Evolutionary conservation across 2,329 filamentous ascomycete genomes (phyloP).

Genomic region (Epichloe sibirici): DNA sequence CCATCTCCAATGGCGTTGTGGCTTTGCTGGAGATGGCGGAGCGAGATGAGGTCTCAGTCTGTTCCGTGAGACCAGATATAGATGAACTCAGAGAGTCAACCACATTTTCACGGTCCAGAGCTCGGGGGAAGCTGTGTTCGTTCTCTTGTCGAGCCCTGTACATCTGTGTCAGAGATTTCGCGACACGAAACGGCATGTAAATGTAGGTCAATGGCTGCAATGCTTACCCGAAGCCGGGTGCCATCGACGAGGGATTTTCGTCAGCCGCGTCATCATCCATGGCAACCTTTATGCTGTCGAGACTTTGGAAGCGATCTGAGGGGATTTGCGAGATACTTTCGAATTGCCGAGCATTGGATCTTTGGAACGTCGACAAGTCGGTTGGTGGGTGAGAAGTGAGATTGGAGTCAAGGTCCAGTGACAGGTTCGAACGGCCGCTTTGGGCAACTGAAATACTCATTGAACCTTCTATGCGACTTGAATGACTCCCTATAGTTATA

Average conservation of each 20-base stretch:
- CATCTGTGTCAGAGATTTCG: not conserved
- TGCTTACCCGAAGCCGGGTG: slow-evolving; percentile 18
- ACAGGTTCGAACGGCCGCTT: not conserved
- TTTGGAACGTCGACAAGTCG: not conserved
- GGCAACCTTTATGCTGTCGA: slow-evolving; percentile 11
- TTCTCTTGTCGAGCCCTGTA: slow-evolving; percentile 8
- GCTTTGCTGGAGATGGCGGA: slow-evolving; percentile 49
- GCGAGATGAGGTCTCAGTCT: slow-evolving; percentile 41
- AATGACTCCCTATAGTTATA: not conserved
- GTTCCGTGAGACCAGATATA: slow-evolving; percentile 39
- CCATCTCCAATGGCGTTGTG: slow-evolving; percentile 43
- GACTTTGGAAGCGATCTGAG: slow-evolving; percentile 1
- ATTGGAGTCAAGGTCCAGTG: slow-evolving; percentile 7
- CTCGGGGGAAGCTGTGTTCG: slow-evolving; percentile 8
- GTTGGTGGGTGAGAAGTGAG: not conserved
- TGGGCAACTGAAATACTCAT: not conserved
- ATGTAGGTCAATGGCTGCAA: not conserved
- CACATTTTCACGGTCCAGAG: slow-evolving; percentile 11
- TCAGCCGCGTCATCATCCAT: slow-evolving; percentile 14
- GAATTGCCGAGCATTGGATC: slow-evolving; percentile 10
- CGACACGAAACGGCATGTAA: not conserved
- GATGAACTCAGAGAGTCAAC: slow-evolving; percentile 39
- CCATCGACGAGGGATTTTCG: slow-evolving; percentile 11
- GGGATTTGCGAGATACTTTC: slow-evolving; percentile 24
- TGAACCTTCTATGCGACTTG: not conserved